Evolutionary conservation across 495 filamentous ascomycete species (phyloP).

Genomic region (Aspergillus campestris): DNA sequence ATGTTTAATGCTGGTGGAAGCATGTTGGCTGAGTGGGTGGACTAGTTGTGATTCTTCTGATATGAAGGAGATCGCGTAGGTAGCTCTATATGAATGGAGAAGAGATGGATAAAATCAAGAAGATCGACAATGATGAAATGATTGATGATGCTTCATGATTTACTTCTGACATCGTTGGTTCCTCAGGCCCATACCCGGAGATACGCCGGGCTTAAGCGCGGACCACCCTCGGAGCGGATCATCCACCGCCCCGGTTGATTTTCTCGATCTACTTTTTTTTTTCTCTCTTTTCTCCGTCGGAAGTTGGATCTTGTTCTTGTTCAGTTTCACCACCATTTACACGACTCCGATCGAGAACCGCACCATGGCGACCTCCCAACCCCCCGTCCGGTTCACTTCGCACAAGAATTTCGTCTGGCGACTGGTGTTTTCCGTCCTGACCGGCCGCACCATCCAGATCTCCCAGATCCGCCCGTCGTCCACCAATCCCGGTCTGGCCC

Average conservation of each 20-base stretch:
- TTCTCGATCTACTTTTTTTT: slow-evolving; percentile 26
- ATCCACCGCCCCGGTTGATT: slow-evolving; percentile 14
- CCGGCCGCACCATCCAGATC: slow-evolving; percentile 80
- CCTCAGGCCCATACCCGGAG: slow-evolving; percentile 9
- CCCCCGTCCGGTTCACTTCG: slow-evolving; percentile 62
- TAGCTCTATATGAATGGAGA: too few relatives aligned
- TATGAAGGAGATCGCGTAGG: too few relatives aligned
- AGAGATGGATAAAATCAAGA: too few relatives aligned
- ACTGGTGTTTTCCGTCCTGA: slow-evolving; percentile 83
- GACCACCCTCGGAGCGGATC: slow-evolving; percentile 13
- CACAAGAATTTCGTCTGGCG: slow-evolving; percentile 77
- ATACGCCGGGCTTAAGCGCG: slow-evolving; percentile 6
- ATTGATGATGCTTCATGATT: not conserved
- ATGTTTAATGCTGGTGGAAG: slow-evolving; percentile 55
- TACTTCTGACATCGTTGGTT: not conserved
- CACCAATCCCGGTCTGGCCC: slow-evolving; percentile 76
- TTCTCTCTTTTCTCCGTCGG: slow-evolving; percentile 13
- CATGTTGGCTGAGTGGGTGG: too few relatives aligned
- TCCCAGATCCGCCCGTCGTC: slow-evolving; percentile 86
- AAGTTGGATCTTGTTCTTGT: not conserved
- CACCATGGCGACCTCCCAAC: slow-evolving; percentile 37
- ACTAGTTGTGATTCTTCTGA: not conserved
- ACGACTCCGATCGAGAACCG: slow-evolving; percentile 2
- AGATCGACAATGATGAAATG: not conserved
- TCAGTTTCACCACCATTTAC: not conserved